These are phyloP conservation scores for Torrubiella hemipterigena DNA, from an alignment of 2,329 filamentous ascomycete genomes.

Conservation along the genomic window DNA sequence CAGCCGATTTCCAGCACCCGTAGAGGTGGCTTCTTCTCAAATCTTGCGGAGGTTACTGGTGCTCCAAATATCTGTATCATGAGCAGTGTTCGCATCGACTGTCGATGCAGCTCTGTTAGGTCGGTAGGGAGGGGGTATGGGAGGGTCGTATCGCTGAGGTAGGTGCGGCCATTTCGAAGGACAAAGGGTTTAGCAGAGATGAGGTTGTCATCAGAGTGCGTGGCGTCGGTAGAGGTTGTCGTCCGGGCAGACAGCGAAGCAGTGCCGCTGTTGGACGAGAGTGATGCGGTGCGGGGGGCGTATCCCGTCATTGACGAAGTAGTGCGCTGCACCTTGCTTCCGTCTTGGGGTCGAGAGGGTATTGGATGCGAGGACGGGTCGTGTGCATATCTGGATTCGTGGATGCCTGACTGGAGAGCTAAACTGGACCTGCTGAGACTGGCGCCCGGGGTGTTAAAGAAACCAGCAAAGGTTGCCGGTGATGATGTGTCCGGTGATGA, in stretches of 20 bases:
- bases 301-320: conserved; percentile 22
- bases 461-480: no score
- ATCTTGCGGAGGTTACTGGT: conserved; percentile 60
- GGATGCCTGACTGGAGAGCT: conserved; percentile 4
- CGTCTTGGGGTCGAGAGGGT: conserved; percentile 6
- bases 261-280: conserved; percentile 32
- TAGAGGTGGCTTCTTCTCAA: conserved; percentile 55
- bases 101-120: conserved; percentile 74
- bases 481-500: conserved; percentile 2
- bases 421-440: no score
- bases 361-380: conserved; percentile 2
- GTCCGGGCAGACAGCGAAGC: conserved; percentile 30
- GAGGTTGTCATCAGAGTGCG: conserved; percentile 28
- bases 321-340: no score
- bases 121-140: conserved; percentile 84
- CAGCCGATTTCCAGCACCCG: conserved; percentile 80
- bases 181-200: conserved; percentile 44
- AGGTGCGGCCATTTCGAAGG: conserved; percentile 68
- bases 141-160: conserved; percentile 60
- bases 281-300: conserved; percentile 24
- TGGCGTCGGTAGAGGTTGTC: conserved; percentile 36
- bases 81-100: conserved; percentile 73
- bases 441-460: no score
- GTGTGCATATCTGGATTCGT: conserved; percentile 2
- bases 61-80: conserved; percentile 71